Conservation (phyloP, 768 basidiomycete genomes). For the Macrocybe gigantea region DNA sequence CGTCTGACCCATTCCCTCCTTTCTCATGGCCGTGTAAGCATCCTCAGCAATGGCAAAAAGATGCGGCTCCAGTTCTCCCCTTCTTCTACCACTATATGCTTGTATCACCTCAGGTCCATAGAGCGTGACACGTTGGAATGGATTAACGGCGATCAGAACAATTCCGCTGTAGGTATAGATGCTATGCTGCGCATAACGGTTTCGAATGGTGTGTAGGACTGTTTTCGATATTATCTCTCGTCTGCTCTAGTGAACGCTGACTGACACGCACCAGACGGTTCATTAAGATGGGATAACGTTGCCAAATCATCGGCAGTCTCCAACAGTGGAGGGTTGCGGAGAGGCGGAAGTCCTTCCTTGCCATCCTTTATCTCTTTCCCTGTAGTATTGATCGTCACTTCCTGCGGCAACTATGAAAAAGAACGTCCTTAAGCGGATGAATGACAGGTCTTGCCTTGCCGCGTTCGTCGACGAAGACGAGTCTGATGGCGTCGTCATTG, state of each 20-base stretch:
- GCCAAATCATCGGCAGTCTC: conserved; percentile 98
- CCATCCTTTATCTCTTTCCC: conserved; percentile 76
- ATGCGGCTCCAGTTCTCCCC: conserved; percentile 96
- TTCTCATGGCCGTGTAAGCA: conserved; percentile 96
- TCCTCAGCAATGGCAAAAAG: conserved; percentile 99
- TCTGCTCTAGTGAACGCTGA: background rate
- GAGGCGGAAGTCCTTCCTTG: conserved; percentile 78
- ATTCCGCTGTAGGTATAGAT: conserved; percentile 99
- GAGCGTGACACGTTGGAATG: conserved; percentile 94
- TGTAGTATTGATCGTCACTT: conserved; percentile 74
- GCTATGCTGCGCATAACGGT: conserved; percentile 94
- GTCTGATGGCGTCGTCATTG: conserved; percentile 70
- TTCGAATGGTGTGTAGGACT: conserved; percentile 96
- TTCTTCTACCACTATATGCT: conserved; percentile 86
- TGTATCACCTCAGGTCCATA: conserved; percentile 98
- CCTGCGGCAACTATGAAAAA: conserved; percentile 35
- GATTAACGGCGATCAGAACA: conserved; percentile 97
- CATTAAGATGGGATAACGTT: conserved; percentile 95
- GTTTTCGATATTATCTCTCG: background rate
- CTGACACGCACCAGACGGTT: conserved; percentile 75
- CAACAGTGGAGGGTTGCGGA: conserved; percentile 93
- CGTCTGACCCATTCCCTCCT: conserved; percentile 91
- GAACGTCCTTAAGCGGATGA: background rate
- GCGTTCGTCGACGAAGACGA: conserved; percentile 85
- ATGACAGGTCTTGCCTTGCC: conserved; percentile 58